Conservation (phyloP, 768 basidiomycete species). For the Chalciporus sphaerocephalus region DNA sequence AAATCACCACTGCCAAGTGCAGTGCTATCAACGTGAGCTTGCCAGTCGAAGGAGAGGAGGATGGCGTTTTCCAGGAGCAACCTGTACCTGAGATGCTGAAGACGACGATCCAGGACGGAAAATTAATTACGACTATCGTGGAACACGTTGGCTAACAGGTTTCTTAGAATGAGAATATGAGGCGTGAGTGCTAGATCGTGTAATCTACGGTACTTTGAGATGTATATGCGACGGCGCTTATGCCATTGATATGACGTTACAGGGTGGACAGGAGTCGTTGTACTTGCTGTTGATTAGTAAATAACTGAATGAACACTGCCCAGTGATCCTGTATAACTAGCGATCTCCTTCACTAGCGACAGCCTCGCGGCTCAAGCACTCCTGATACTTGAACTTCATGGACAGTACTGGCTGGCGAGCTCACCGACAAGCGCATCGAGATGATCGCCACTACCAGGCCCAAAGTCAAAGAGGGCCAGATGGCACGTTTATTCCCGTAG, state of each 20-base stretch:
- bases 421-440: conserved; percentile 53
- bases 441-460: conserved; percentile 24
- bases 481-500: conserved; percentile 50
- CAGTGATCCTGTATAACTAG: neutral
- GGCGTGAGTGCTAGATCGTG: neutral
- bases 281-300: too few species aligned
- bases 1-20: conserved; percentile 93
- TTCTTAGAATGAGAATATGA: neutral
- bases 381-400: conserved; percentile 40
- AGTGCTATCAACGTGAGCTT: conserved; percentile 88
- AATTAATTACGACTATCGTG: conserved; percentile 81
- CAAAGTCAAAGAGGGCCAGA: conserved; percentile 41
- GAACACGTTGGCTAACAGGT: conserved; percentile 73
- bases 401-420: conserved; percentile 79
- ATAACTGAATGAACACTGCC: too few species aligned
- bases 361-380: neutral
- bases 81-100: conserved; percentile 95
- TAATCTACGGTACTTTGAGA: neutral
- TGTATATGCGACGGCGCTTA: too few species aligned
- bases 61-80: conserved; percentile 86
- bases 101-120: conserved; percentile 75
- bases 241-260: too few species aligned
- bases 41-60: conserved; percentile 83
- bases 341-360: neutral
- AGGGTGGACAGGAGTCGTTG: too few species aligned